A percentile compares a stretch with the other conserved stretches of the same genome.
Conservation (phyloP, 768 basidiomycete species). For the Naganishia onofrii region DNA sequence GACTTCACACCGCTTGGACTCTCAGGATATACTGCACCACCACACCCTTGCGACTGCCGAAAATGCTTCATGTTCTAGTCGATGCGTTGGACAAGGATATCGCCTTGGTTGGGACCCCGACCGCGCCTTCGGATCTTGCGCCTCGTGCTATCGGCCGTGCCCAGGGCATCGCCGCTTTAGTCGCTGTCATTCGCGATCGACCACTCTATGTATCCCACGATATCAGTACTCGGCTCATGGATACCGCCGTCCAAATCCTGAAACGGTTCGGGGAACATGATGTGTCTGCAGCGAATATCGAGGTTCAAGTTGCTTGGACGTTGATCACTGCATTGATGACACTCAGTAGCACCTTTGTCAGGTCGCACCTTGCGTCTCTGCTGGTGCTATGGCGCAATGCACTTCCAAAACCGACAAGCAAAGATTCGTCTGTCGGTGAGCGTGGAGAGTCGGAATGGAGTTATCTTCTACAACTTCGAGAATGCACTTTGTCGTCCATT, state of each 20-base stretch:
- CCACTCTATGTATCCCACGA: conserved; percentile 95
- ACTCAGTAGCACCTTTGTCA: conserved; percentile 88
- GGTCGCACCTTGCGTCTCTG: conserved; percentile 86
- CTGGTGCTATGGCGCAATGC: conserved; percentile 97
- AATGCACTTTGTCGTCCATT: conserved; percentile 83
- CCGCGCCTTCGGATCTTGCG: conserved; percentile 67
- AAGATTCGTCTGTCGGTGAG: conserved; percentile 67
- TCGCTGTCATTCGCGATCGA: conserved; percentile 78
- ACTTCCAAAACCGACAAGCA: conserved; percentile 86
- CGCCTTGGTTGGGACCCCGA: conserved; percentile 67
- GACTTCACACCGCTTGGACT: conserved; percentile 80
- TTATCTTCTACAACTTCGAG: conserved; percentile 85
- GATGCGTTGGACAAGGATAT: conserved; percentile 84
- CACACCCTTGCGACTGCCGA: conserved; percentile 78
- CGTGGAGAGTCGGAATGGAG: conserved; percentile 77
- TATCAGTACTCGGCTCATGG: conserved; percentile 79
- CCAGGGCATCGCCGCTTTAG: conserved; percentile 80
- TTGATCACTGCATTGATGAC: conserved; percentile 85
- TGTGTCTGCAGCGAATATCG: conserved; percentile 71
- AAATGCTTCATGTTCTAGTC: conserved; percentile 70
- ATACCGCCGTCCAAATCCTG: conserved; percentile 82
- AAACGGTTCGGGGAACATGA: conserved; percentile 91
- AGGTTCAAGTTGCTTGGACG: conserved; percentile 93
- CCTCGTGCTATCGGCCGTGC: conserved; percentile 78
- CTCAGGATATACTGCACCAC: conserved; percentile 87